Evolutionary conservation across 73 alveolate genomes (phyloP).

Genomic region (Loxodes magnus): DNA sequence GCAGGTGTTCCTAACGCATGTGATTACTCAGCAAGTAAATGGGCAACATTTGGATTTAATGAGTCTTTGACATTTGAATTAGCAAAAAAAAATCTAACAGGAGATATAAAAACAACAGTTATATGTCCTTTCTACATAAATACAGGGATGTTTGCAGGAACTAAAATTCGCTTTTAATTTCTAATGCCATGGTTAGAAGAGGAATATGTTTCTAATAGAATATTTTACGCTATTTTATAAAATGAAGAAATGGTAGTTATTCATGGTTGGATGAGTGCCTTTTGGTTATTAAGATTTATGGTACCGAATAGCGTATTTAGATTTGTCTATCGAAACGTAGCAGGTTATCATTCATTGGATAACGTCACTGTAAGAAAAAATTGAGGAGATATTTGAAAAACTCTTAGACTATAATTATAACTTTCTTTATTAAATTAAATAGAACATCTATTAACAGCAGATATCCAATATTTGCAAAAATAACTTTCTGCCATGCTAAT

Average conservation of each 20-base stretch:
- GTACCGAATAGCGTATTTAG: too few species aligned
- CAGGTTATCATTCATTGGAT: too few species aligned
- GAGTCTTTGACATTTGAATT: constrained; percentile 63
- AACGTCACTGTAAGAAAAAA: too few species aligned
- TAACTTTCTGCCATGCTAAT: too few species aligned
- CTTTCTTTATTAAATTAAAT: too few species aligned
- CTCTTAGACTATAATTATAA: too few species aligned
- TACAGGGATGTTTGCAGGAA: constrained; percentile 87
- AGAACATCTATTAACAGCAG: too few species aligned
- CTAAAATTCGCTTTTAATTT: constrained; percentile 25
- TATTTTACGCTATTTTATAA: constrained; percentile 48
- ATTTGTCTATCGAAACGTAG: too few species aligned
- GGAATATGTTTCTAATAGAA: constrained; percentile 44
- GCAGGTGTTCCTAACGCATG: constrained; percentile 51
- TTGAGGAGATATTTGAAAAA: too few species aligned
- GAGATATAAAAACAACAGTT: constrained; percentile 71
- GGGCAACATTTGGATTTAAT: constrained; percentile 73
- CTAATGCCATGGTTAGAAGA: constrained; percentile 48
- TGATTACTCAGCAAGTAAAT: constrained; percentile 74
- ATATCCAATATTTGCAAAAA: too few species aligned
- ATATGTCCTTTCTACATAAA: constrained; percentile 69
- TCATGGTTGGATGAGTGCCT: too few species aligned
- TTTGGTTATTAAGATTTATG: too few species aligned
- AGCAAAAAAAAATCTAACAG: constrained; percentile 18
- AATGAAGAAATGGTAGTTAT: constrained; percentile 46